phyloP scores from a whole-genome alignment of 768 basidiomycete species.

The Cystobasidium onofrii region DNA sequence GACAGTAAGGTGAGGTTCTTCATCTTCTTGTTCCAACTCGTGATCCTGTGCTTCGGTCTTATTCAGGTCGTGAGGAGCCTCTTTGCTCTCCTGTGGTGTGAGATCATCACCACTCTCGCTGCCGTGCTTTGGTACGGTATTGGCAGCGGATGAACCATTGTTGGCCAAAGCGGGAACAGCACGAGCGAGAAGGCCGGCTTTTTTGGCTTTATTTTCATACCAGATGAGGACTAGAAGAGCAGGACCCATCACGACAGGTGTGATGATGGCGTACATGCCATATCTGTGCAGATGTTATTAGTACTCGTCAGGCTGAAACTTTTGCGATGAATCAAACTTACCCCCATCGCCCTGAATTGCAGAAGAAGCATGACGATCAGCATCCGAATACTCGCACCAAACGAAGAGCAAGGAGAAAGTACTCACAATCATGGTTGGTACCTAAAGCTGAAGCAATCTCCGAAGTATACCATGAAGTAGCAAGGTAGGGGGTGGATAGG shows the following conservation, averaged over 20 bases:
- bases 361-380: not conserved
- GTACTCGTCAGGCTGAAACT: conserved; percentile 11
- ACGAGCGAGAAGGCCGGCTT: not conserved
- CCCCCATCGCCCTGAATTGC: not conserved
- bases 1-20: not conserved
- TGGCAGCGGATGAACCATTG: not conserved
- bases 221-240: conserved; percentile 2
- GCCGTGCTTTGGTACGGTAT: not conserved
- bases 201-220: not conserved
- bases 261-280: conserved; percentile 32
- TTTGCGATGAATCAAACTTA: not conserved
- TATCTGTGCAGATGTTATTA: too few species aligned
- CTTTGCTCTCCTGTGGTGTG: not conserved
- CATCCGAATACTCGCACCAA: not conserved
- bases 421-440: conserved; percentile 6
- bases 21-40: not conserved
- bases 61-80: not conserved
- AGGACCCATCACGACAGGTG: conserved; percentile 13
- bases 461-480: conserved; percentile 39
- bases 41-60: not conserved
- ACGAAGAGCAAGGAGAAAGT: not conserved
- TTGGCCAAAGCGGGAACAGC: not conserved
- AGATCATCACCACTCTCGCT: not conserved
- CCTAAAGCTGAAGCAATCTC: conserved; percentile 29
- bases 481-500: conserved; percentile 42